Percentiles rank a stretch among this genome's conserved stretches.
phyloP scores from a whole-genome alignment of 306 rosid species.

The Crotalaria pallida region DNA sequence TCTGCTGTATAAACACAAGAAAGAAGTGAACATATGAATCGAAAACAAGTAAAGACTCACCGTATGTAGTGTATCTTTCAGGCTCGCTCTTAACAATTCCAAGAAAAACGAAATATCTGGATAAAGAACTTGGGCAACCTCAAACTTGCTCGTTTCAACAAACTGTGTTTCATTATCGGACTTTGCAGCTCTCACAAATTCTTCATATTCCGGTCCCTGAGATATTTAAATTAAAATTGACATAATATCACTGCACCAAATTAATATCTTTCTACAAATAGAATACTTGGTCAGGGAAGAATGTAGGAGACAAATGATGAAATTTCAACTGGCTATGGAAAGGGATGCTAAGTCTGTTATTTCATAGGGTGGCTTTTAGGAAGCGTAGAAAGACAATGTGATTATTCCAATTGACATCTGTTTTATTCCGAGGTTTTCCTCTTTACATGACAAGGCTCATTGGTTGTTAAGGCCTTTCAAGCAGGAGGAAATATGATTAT shows the following conservation, averaged over 20 bases:
- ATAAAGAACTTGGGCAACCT: constrained; percentile 66
- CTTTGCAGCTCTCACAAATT: constrained; percentile 66
- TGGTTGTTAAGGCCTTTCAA: too few species aligned
- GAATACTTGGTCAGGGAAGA: too few species aligned
- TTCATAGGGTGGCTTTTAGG: too few species aligned
- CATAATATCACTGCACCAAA: neutral
- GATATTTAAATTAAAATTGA: neutral
- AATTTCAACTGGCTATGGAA: too few species aligned
- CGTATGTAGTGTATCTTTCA: constrained; percentile 72
- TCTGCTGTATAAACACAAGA: neutral
- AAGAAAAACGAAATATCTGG: constrained; percentile 52
- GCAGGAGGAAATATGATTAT: too few species aligned
- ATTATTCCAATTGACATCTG: too few species aligned
- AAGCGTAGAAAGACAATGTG: too few species aligned
- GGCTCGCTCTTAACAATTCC: constrained; percentile 82
- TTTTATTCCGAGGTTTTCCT: too few species aligned
- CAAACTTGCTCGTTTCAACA: constrained; percentile 50
- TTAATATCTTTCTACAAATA: too few species aligned
- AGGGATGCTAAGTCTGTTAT: too few species aligned
- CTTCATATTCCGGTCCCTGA: constrained; percentile 69
- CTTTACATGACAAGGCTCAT: too few species aligned
- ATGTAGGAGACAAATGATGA: too few species aligned
- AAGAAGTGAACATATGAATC: neutral
- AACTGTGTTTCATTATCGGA: constrained; percentile 78
- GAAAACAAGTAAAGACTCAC: constrained; percentile 43